phyloP scores from a whole-genome alignment of 2,329 filamentous ascomycete genomes.

The Cladobotryum protrusum region DNA sequence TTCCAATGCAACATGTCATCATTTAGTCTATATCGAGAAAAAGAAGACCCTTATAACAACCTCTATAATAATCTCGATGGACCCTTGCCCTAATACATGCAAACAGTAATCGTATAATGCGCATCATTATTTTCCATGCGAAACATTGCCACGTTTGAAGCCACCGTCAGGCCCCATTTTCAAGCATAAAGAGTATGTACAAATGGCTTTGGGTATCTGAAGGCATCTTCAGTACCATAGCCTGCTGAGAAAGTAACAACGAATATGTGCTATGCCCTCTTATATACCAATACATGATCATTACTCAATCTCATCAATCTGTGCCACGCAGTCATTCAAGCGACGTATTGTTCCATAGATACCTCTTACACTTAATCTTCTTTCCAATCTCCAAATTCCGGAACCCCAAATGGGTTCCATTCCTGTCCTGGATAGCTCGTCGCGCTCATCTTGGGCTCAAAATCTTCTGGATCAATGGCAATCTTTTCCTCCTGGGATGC shows the following conservation, averaged over 20 bases:
- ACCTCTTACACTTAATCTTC: constrained; percentile 1
- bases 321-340: too few species aligned
- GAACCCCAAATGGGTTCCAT: constrained; percentile 53
- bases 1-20: too few species aligned
- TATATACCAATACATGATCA: neutral
- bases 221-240: neutral
- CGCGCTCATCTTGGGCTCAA: constrained; percentile 54
- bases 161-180: neutral
- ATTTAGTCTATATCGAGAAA: too few species aligned
- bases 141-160: neutral
- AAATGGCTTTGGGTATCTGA: neutral
- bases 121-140: neutral
- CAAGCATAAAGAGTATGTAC: too few species aligned
- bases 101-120: too few species aligned
- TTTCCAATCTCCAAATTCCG: constrained; percentile 21
- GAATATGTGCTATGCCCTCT: neutral
- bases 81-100: too few species aligned
- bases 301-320: too few species aligned
- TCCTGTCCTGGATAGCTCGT: constrained; percentile 66
- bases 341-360: too few species aligned
- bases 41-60: too few species aligned
- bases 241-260: neutral
- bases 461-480: constrained; percentile 31
- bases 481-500: constrained; percentile 51
- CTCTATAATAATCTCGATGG: too few species aligned